Percentiles rank a stretch among this genome's conserved stretches.
Evolutionary conservation across 2,329 filamentous ascomycete genomes (phyloP).

Genomic region (Calonectria hawksworthii): DNA sequence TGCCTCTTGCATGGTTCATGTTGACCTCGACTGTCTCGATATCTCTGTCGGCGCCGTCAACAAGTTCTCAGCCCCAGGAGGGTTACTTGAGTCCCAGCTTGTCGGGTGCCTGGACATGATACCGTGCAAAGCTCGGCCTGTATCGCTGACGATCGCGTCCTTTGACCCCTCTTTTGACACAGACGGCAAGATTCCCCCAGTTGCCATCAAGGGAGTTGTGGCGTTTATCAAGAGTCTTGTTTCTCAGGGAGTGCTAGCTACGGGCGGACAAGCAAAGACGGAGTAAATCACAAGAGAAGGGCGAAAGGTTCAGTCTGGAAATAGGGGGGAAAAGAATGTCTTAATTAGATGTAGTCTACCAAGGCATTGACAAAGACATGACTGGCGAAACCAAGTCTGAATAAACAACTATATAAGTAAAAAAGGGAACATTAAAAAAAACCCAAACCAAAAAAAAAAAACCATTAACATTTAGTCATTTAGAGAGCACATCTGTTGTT

Average conservation of each 20-base stretch:
- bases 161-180: constrained; percentile 41
- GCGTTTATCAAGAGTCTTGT: constrained; percentile 32
- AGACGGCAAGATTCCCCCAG: constrained; percentile 30
- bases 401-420: not conserved
- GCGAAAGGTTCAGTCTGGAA: not conserved
- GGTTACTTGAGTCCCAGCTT: constrained; percentile 46
- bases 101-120: constrained; percentile 35
- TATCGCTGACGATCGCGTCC: constrained; percentile 39
- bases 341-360: not conserved
- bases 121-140: constrained; percentile 30
- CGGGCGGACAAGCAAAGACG: too few relatives aligned
- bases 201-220: constrained; percentile 30
- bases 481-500: not conserved
- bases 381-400: not conserved
- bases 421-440: not conserved
- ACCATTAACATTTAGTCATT: not conserved
- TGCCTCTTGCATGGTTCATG: constrained; percentile 47
- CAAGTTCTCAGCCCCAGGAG: constrained; percentile 51
- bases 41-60: constrained; percentile 51
- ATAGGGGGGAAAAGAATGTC: not conserved
- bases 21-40: constrained; percentile 54
- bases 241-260: constrained; percentile 17
- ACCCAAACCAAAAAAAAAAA: not conserved
- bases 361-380: not conserved
- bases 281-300: not conserved